Evolutionary conservation across 805 yeast species (phyloP), one percentile per base, ranked within the genome.

Genomic region (Yarrowia sp.): DNA sequence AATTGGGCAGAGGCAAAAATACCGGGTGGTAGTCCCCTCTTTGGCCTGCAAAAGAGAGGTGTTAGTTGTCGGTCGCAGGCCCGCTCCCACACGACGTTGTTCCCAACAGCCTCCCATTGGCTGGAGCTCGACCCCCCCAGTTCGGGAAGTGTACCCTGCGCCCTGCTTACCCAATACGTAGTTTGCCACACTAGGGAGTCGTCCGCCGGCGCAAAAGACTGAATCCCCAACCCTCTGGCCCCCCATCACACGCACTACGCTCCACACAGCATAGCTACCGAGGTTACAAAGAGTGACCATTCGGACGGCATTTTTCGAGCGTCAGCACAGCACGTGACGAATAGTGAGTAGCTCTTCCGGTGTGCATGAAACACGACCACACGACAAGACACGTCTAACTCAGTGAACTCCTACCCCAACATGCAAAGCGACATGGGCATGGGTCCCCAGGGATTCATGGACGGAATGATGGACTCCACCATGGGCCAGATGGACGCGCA

Each of bases 1-100:
- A 54, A 54, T 54, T 38, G 61, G 61, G 61, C 61, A 52, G 61
- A 54, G 46, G 46, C 46, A 54, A 54, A 54, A 54, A 54, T 54
- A 54, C 61, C 61, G 7, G 35, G 24, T 21, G 11, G 28, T 2
- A 33, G 10, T 12, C 26, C 35, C 61, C 35, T n/a, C 44, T 38
- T 26, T 38, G 43, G 40, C 19, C 21, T n/a, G 40, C 40, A 35
- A 35, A 35, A 35, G 16, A 19, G 14, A 19, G 12, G 4, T 3
- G 40, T 8, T 17, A 12, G 2, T 12, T 5, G 21, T 36, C 21
- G 40, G 9, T n/a, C 12, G 3, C 12, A n/a, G 12, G 40, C 9
- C 1, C 40, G 10, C 21, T 7, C n/a, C 9, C 10, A 2, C 21
- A 10, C 43, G 16, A 2, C 43, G 12, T 21, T 19, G 16, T 4